These are phyloP conservation scores for Malassezia cuniculi DNA, from an alignment of 1,284 basidiomycete genomes.

Conservation along the genomic window DNA sequence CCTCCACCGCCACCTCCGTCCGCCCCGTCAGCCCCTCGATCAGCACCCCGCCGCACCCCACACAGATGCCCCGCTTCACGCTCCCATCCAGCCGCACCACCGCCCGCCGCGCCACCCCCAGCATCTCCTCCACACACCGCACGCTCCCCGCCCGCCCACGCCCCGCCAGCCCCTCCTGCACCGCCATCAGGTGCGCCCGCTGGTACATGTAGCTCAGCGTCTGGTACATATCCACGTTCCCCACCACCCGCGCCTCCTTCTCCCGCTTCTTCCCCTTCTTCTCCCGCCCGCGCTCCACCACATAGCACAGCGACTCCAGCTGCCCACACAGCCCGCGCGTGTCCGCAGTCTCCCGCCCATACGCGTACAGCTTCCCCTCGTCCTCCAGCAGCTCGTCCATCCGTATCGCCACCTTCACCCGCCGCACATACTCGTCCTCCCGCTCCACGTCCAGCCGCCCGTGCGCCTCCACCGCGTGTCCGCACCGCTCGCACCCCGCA, in stretches of 20 bases:
- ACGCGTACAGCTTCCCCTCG: slow-evolving; percentile 56
- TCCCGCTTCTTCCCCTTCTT: background rate
- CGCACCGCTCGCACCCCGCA: slow-evolving; percentile 50
- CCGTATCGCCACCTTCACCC: slow-evolving; percentile 63
- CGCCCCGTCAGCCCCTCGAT: too few species aligned
- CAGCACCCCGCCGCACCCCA: too few species aligned
- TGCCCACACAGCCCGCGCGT: too few species aligned
- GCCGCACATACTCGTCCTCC: slow-evolving; percentile 48
- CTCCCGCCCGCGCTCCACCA: too few species aligned
- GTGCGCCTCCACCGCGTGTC: slow-evolving; percentile 59
- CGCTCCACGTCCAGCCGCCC: slow-evolving; percentile 50
- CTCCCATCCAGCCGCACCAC: too few species aligned
- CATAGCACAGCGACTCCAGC: too few species aligned
- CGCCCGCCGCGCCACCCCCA: too few species aligned
- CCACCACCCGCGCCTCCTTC: slow-evolving; percentile 17
- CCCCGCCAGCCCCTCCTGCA: background rate
- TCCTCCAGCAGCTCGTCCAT: slow-evolving; percentile 76
- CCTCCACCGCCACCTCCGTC: too few species aligned
- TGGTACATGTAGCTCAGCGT: slow-evolving; percentile 12
- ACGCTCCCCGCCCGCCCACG: too few species aligned
- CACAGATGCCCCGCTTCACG: too few species aligned
- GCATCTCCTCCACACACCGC: too few species aligned
- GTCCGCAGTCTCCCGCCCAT: too few species aligned
- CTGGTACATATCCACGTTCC: slow-evolving; percentile 19
- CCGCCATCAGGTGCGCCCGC: slow-evolving; percentile 4